Evolutionary conservation across 2,329 filamentous ascomycete genomes (phyloP).

Genomic region (Cytospora chrysosperma): DNA sequence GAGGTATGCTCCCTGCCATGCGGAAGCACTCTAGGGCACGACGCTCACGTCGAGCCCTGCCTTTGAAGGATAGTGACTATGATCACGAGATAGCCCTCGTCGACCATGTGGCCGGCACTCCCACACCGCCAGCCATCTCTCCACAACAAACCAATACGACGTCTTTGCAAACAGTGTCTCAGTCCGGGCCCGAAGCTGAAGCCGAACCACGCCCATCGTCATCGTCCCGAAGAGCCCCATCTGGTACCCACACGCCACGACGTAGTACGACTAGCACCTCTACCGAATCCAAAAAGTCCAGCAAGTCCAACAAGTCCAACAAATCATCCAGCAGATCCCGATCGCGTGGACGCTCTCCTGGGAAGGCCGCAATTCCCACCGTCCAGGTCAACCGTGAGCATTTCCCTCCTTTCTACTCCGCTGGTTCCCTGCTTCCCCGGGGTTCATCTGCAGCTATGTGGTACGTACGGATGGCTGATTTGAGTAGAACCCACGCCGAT

Average conservation of each 20-base stretch:
- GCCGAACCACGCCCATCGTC: conserved; percentile 5
- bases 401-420: no score
- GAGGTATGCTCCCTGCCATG: conserved; percentile 19
- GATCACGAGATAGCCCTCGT: conserved; percentile 71
- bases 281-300: conserved; percentile 6
- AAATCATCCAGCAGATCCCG: background rate
- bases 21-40: conserved; percentile 34
- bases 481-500: conserved; percentile 20
- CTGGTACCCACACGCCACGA: background rate
- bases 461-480: no score
- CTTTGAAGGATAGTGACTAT: conserved; percentile 60
- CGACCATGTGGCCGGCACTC: conserved; percentile 45
- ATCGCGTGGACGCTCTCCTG: background rate
- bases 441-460: conserved; percentile 6
- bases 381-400: conserved; percentile 18
- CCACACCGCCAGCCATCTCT: conserved; percentile 11
- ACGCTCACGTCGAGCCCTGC: conserved; percentile 54
- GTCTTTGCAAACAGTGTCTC: background rate
- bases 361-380: conserved; percentile 1
- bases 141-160: conserved; percentile 6
- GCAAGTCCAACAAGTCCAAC: conserved; percentile 4
- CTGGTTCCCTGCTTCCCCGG: background rate
- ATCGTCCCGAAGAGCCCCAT: background rate
- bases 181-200: background rate
- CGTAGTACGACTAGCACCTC: conserved; percentile 3